Conservation (phyloP, 2,329 filamentous ascomycete species). For the Bisporella sp. region DNA sequence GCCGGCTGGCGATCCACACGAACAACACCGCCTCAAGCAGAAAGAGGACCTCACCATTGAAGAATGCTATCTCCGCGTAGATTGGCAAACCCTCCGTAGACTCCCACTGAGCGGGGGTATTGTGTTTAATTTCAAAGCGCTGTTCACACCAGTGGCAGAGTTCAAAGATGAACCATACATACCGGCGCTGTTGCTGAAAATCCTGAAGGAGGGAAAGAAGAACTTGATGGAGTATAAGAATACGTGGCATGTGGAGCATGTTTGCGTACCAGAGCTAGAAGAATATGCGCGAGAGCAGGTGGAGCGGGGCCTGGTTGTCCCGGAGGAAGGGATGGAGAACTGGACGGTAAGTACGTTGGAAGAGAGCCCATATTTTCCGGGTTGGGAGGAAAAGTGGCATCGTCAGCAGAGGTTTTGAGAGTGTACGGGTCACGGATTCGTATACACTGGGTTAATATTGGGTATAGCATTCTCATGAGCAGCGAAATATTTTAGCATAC, state of each 20-base stretch:
- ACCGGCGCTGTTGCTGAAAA: constrained; percentile 59
- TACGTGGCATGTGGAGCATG: constrained; percentile 73
- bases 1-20: constrained; percentile 60
- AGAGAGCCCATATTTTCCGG: constrained; percentile 69
- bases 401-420: constrained; percentile 49
- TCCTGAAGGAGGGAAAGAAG: constrained; percentile 65
- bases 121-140: constrained; percentile 82
- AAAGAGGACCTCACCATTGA: constrained; percentile 46
- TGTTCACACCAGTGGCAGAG: constrained; percentile 69
- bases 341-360: constrained; percentile 60
- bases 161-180: constrained; percentile 68
- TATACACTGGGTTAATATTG: no score
- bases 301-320: constrained; percentile 49
- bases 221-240: constrained; percentile 72
- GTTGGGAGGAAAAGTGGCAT: constrained; percentile 72
- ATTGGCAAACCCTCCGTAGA: constrained; percentile 81
- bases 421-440: no score
- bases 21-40: constrained; percentile 51
- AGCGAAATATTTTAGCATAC: no score
- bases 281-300: constrained; percentile 61
- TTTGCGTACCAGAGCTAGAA: constrained; percentile 58
- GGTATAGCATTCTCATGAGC: no score
- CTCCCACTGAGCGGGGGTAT: constrained; percentile 69
- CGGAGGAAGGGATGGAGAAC: constrained; percentile 10
- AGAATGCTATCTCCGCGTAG: constrained; percentile 65